Percentiles rank a stretch among this genome's conserved stretches.
These are phyloP conservation scores for Suillus brevipes DNA, from an alignment of 768 basidiomycete species.

Conservation along the genomic window DNA sequence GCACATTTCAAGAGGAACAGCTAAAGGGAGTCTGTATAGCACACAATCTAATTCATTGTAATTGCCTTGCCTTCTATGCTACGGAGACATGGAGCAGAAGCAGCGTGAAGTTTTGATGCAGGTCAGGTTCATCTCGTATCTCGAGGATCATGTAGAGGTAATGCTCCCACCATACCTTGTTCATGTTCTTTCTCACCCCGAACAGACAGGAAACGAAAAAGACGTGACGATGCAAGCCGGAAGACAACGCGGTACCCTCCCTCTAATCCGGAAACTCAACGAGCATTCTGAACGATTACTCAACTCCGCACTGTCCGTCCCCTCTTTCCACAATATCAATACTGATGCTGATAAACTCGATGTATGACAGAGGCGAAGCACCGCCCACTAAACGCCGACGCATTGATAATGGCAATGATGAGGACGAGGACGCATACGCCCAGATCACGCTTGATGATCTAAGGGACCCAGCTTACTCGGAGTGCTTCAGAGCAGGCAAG, in stretches of 20 bases:
- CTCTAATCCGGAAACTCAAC: constrained; percentile 95
- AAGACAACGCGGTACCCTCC: constrained; percentile 80
- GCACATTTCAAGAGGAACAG: too few species aligned
- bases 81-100: too few species aligned
- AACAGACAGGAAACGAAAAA: constrained; percentile 82
- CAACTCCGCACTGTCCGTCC: constrained; percentile 70
- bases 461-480: constrained; percentile 56
- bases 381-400: constrained; percentile 63
- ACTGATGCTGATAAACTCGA: constrained; percentile 8
- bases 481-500: constrained; percentile 29
- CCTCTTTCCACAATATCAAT: constrained; percentile 7
- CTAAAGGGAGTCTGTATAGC: too few species aligned
- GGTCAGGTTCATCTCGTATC: too few species aligned
- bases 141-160: constrained; percentile 90
- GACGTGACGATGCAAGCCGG: constrained; percentile 98
- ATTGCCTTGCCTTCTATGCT: too few species aligned
- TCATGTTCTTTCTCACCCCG: constrained; percentile 7
- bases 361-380: constrained; percentile 48
- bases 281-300: constrained; percentile 92
- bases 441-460: constrained; percentile 88
- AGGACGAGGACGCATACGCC: constrained; percentile 44
- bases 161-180: not conserved
- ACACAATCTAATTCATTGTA: too few species aligned
- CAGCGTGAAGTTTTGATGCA: too few species aligned
- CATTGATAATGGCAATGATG: constrained; percentile 37